Percentiles rank a stretch among this genome's conserved stretches.
Conservation (phyloP, 768 basidiomycete genomes). For the Paxillus rubicundulus region DNA sequence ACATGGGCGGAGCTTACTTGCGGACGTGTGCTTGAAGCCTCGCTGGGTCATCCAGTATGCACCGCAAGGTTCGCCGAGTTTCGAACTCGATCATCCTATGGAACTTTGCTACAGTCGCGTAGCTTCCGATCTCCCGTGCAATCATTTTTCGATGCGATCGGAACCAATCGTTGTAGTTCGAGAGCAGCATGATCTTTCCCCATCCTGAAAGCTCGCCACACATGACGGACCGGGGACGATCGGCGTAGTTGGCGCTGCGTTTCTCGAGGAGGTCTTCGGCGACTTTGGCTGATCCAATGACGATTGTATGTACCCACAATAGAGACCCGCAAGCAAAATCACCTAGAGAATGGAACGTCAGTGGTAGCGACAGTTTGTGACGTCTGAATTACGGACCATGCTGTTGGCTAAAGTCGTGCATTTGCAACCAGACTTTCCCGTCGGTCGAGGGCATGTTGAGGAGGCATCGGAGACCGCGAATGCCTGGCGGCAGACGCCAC, state of each 20-base stretch:
- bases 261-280: slow-evolving; percentile 47
- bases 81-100: slow-evolving; percentile 19
- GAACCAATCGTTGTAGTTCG: slow-evolving; percentile 13
- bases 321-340: slow-evolving; percentile 13
- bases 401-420: slow-evolving; percentile 8
- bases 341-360: slow-evolving; percentile 2
- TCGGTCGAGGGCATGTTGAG: slow-evolving; percentile 4
- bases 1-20: slow-evolving; percentile 6
- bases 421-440: slow-evolving; percentile 11
- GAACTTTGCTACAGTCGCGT: slow-evolving; percentile 7
- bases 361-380: background rate
- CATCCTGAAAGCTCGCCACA: slow-evolving; percentile 19
- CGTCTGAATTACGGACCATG: slow-evolving; percentile 5
- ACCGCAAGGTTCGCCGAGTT: slow-evolving; percentile 12
- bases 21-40: slow-evolving; percentile 8
- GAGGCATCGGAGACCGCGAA: slow-evolving; percentile 10
- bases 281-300: slow-evolving; percentile 42
- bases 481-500: slow-evolving; percentile 14
- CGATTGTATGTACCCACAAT: slow-evolving; percentile 35
- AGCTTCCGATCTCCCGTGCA: slow-evolving; percentile 13
- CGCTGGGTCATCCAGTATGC: slow-evolving; percentile 8
- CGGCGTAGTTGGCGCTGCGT: slow-evolving; percentile 41
- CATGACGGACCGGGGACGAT: slow-evolving; percentile 21
- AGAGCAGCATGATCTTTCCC: slow-evolving; percentile 19
- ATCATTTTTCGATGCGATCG: slow-evolving; percentile 18